Evolutionary conservation across 345 rosid species (phyloP), one percentile per base, ranked within the genome.

Genomic region (Bruguiera gymnorhiza): DNA sequence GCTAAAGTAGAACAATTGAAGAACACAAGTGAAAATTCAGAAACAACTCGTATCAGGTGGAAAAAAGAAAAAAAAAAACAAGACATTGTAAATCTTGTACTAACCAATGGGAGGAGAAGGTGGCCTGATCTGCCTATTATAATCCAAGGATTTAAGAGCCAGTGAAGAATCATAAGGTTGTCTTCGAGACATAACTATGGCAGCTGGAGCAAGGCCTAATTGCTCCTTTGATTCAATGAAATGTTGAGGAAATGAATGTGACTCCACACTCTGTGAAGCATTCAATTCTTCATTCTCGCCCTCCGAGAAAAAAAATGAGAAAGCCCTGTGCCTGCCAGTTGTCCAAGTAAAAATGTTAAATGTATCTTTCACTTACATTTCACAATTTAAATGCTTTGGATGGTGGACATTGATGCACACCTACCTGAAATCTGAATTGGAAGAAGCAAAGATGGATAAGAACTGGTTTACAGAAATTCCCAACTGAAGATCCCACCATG

Each of bases 401-500:
- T 67, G 48, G 50, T 6, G 36, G 19, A 51, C 56, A 50, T 21
- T 60, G 59, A 75, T 48, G 9, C 6, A 48, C 18, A 55, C 46
- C 63, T 37, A 88, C 98, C 94, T 88, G 91, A 89, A 93, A 78
- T 90, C 92, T 0, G 97, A 92, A 60, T 86, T 90, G 7, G 89
- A 81, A 71, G 99, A 83, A 64, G 96, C 94, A 36, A 92, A 92
- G 50, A 90, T 73, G 0, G 96, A 92, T 60, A 92, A 62, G 80
- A 95, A 95, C 86, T 95, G 98, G 73, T 86, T 92, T 11, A 90
- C 92, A n/a, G 97, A 90, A 63, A 95, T 83, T 6, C 98, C 97
- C 62, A 89, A 75, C 70, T 92, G 98, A 59, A 90, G 84, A 71
- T 95, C 99, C 98, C 99, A 92, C 97, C 97, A 92, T n/a, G 98